Evolutionary conservation across 192 early-diverging fungal genomes (phyloP).

Genomic region (Coemansia sp.): DNA sequence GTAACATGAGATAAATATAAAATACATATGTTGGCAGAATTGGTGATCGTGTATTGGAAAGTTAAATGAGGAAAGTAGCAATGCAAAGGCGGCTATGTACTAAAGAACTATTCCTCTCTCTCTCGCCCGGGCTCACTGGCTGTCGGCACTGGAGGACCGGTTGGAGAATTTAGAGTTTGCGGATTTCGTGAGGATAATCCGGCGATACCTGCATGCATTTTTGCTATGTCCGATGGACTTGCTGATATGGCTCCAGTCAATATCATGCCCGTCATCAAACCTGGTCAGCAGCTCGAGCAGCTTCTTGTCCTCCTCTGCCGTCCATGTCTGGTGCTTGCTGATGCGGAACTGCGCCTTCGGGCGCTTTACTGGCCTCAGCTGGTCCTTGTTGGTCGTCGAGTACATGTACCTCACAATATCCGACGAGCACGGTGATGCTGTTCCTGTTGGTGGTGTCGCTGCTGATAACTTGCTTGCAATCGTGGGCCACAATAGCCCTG

Average conservation of each 20-base stretch:
- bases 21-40: too few relatives aligned
- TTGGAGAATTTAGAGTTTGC: not conserved
- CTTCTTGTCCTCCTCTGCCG: constrained; percentile 26
- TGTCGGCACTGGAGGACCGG: not conserved
- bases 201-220: constrained; percentile 48
- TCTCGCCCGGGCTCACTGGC: too few relatives aligned
- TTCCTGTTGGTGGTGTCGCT: not conserved
- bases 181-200: constrained; percentile 21
- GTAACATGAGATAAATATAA: too few relatives aligned
- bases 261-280: constrained; percentile 27
- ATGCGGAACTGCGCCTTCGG: constrained; percentile 47
- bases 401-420: constrained; percentile 40
- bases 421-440: constrained; percentile 6
- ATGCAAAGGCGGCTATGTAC: too few relatives aligned
- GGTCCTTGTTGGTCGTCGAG: constrained; percentile 21
- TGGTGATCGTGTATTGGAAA: too few relatives aligned
- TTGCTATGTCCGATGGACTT: constrained; percentile 47
- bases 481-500: constrained; percentile 39
- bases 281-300: constrained; percentile 23
- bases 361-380: constrained; percentile 17
- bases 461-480: constrained; percentile 17
- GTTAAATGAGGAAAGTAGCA: too few relatives aligned
- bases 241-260: constrained; percentile 52
- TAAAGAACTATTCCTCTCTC: too few relatives aligned
- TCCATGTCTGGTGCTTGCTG: constrained; percentile 53